These are phyloP conservation scores for Solanum hybrid DNA, from an alignment of 305 asterid species.

Conservation along the genomic window DNA sequence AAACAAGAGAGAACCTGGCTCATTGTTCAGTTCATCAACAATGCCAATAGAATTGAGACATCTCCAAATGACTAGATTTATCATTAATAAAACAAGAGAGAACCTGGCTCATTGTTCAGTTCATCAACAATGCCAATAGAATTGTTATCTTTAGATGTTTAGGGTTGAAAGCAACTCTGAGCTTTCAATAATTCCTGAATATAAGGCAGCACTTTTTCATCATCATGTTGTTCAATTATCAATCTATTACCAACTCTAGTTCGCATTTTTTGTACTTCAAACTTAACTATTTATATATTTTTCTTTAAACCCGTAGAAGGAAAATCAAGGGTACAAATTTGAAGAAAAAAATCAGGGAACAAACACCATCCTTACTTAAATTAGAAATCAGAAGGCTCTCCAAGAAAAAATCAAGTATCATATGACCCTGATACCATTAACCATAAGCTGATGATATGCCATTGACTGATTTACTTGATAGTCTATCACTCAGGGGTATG, in stretches of 20 bases:
- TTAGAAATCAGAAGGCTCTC: not conserved
- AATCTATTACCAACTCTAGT: not conserved
- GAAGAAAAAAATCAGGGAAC: not conserved
- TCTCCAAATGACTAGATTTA: not conserved
- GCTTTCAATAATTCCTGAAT: not conserved
- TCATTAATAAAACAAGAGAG: not conserved
- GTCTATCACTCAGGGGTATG: not conserved
- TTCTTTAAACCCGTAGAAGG: not conserved
- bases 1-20: not conserved
- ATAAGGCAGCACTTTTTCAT: not conserved
- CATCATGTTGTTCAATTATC: not conserved
- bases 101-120: not conserved
- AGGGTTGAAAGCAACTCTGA: not conserved
- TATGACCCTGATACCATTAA: not conserved
- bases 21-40: not conserved
- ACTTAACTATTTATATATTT: too few relatives aligned
- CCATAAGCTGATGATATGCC: not conserved
- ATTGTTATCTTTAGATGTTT: not conserved
- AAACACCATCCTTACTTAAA: not conserved
- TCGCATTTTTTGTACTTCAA: not conserved
- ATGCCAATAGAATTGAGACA: not conserved
- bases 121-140: not conserved
- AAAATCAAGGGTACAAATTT: not conserved
- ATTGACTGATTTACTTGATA: not conserved
- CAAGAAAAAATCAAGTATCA: not conserved